Base-by-base conservation (phyloP, 345 rosid genomes). In the Eucalyptus cloeziana region DNA sequence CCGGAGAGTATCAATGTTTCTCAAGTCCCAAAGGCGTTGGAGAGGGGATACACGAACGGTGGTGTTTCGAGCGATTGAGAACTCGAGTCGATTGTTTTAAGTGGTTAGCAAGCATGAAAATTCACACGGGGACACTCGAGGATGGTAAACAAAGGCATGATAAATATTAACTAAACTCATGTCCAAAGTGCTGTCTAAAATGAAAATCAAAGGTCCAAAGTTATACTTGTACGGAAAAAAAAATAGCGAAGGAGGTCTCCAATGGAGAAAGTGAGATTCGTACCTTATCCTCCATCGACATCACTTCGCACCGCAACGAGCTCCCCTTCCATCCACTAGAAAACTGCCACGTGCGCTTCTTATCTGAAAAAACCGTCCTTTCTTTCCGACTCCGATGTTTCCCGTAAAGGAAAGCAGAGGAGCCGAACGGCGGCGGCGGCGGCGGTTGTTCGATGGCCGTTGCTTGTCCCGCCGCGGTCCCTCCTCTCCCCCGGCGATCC, bases 161-260 rank as follows among this genome's bases (percentile, higher is more conserved):
- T 0, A 0, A 25, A 58, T 58, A 58, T 24, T 2, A 13, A n/a
- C 10, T 1, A 67, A 31, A 7, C 79, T 16, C 79, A 16, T 5
- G 43, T 33, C 13, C 27, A 71, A 71, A 71, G 27, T 37, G 45
- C 45, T 0, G 27, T 37, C 15, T 0, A 37, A 76, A 76, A 40
- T 76, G 27, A 76, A 76, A 37, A 33, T 17, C 19, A 13, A 33
- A 33, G 25, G 1, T 33, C 44, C 81, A 0, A 71, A 17, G 17
- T 69, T 16, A 17, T 0, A 31, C 6, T 60, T 12, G 31, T 12
- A 27, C 15, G 69, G 31, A 27, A 27, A 60, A 15, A 0, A 27
- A 27, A 8, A 0, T 9, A 8, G 5, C 6, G 13, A 21, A 2
- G 3, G 44, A 5, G 80, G 13, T 69, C 44, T 31, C 43, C 11